Evolutionary conservation across 129 eudicot genomes (phyloP), one percentile per base, ranked within the genome.

Genomic region (Glebionis coronaria): DNA sequence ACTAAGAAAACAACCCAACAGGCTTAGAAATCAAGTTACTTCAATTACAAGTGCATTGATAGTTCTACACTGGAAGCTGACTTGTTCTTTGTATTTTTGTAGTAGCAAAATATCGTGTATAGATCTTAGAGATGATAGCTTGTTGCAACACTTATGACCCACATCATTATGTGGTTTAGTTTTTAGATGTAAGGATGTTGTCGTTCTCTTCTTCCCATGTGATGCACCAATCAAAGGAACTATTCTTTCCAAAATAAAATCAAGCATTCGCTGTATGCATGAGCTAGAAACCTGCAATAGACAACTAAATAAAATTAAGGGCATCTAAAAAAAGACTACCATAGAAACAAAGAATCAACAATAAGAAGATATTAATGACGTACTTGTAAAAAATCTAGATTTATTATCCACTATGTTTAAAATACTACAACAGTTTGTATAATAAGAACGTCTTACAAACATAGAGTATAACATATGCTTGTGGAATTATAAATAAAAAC

Each of bases 71-170:
- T 63, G 61, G 14, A 29, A 62, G 9, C 76, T 20, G 8, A 84
- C 97, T 95, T 87, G 85, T 84, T 86, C 53, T 71, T 73, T 44
- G 88, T 76, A 76, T 89, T 84, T 80, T 84, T 93, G 81, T 81
- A 88, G 78, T 21, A 75, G 78, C 75, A 93, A 69, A 6, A 88
- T 73, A 68, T 93, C 97, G 25, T 88, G 92, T 16, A 88, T 73
- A 18, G 95, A 78, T 25, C 86, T 81, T 49, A 93, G 54, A 79
- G 81, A 79, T 15, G 78, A 58, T 10, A 88, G 73, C 54, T 75
- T 67, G 78, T 71, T 84, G 76, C 73, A 70, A 8, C 81, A 58
- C 69, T 70, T 61, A 69, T 42, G 80, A 44, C 56, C 70, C 59
- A 42, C 78, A 65, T 73, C 80, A 27, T n/a, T 20, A 53, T 16